These are phyloP conservation scores for Zea mays DNA, from an alignment of 176 grass and related monocot genomes.

Conservation along the genomic window DNA sequence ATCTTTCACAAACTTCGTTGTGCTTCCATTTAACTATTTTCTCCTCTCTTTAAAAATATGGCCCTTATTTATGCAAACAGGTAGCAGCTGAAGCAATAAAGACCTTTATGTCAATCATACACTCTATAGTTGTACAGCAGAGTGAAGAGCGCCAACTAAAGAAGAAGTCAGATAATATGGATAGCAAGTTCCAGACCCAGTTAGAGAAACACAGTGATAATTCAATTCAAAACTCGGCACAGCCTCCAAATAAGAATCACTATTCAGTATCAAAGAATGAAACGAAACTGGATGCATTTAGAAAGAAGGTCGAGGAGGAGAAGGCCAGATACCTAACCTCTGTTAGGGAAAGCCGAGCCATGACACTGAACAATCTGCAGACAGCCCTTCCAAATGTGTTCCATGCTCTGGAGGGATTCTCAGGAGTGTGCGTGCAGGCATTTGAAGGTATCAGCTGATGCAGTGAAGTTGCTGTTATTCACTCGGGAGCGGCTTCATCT, in stretches of 20 bases:
- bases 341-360: constrained; percentile 66
- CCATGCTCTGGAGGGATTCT: constrained; percentile 78
- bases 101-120: constrained; percentile 74
- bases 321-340: constrained; percentile 78
- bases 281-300: constrained; percentile 64
- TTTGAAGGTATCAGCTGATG: constrained; percentile 80
- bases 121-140: constrained; percentile 72
- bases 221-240: constrained; percentile 35
- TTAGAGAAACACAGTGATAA: constrained; percentile 63
- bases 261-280: constrained; percentile 46
- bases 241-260: constrained; percentile 37
- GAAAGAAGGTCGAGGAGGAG: constrained; percentile 77
- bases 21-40: constrained; percentile 28
- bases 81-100: constrained; percentile 83
- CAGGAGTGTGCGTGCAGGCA: constrained; percentile 57
- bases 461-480: constrained; percentile 41
- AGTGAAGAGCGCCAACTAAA: constrained; percentile 68
- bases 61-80: constrained; percentile 54
- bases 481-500: constrained; percentile 52
- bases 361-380: constrained; percentile 81
- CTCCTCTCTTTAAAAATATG: not conserved
- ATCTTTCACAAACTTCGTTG: not conserved
- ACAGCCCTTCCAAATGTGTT: constrained; percentile 91
- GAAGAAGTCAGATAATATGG: constrained; percentile 63
- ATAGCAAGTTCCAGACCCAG: constrained; percentile 52